Percentiles rank a stretch among this genome's conserved stretches.
Evolutionary conservation across 768 basidiomycete species (phyloP).

Genomic region (Suillus subaureus): DNA sequence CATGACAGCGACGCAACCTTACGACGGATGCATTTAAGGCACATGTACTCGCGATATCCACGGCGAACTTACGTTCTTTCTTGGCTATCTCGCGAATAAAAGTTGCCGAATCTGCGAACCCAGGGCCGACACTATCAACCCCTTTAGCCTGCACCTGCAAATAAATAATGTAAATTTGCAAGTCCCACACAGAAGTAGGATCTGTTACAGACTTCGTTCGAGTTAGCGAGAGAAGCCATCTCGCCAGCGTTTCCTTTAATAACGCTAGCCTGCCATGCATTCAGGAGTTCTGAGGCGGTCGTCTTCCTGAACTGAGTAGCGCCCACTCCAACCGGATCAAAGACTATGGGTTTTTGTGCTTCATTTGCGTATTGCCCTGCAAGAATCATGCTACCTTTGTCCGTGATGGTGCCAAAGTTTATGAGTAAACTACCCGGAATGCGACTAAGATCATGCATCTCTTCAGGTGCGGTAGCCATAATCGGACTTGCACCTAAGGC

Average conservation of each 20-base stretch:
- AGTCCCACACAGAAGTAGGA: not conserved
- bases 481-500: conserved; percentile 90
- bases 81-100: conserved; percentile 73
- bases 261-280: conserved; percentile 82
- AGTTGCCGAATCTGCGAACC: conserved; percentile 71
- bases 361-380: conserved; percentile 74
- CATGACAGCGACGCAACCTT: conserved; percentile 80
- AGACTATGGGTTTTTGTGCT: conserved; percentile 73
- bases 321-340: conserved; percentile 92
- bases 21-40: not conserved
- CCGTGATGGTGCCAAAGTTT: conserved; percentile 83
- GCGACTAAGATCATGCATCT: conserved; percentile 77
- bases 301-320: conserved; percentile 73
- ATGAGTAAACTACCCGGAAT: conserved; percentile 73
- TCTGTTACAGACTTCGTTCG: conserved; percentile 57
- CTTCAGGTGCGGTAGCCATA: conserved; percentile 84
- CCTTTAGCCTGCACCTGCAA: conserved; percentile 71
- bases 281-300: conserved; percentile 60
- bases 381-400: conserved; percentile 71
- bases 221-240: conserved; percentile 77
- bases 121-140: conserved; percentile 81
- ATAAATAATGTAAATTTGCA: conserved; percentile 1
- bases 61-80: conserved; percentile 63
- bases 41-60: not conserved
- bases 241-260: conserved; percentile 96